A percentile compares a stretch with the other conserved stretches of the same genome.
These are phyloP conservation scores for Plantago lanceolata DNA, from an alignment of 305 asterid species.

Conservation along the genomic window DNA sequence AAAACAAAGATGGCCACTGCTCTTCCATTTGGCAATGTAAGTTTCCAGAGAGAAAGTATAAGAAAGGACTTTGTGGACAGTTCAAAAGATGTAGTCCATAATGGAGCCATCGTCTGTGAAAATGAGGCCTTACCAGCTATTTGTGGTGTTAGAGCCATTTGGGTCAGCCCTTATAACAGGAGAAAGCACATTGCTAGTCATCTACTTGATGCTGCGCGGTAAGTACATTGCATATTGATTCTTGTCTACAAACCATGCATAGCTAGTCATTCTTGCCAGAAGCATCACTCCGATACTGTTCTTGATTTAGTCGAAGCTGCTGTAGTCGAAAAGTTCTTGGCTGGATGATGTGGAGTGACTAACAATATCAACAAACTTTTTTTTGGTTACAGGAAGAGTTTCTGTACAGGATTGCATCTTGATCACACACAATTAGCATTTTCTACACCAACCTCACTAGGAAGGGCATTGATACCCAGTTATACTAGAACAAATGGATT, in stretches of 20 bases:
- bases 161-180: slow-evolving; percentile 70
- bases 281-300: no score
- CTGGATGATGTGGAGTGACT: not conserved
- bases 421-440: slow-evolving; percentile 44
- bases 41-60: slow-evolving; percentile 54
- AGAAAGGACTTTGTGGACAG: slow-evolving; percentile 36
- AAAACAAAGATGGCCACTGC: slow-evolving; percentile 26
- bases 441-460: slow-evolving; percentile 66
- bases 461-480: slow-evolving; percentile 52
- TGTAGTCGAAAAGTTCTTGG: not conserved
- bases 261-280: no score
- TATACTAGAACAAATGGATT: slow-evolving; percentile 47
- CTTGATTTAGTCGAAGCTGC: not conserved
- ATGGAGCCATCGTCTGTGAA: slow-evolving; percentile 48
- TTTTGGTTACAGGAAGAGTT: slow-evolving; percentile 49
- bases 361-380: not conserved
- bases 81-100: slow-evolving; percentile 29
- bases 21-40: slow-evolving; percentile 66
- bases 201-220: slow-evolving; percentile 77
- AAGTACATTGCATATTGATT: slow-evolving; percentile 17
- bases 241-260: slow-evolving; percentile 3
- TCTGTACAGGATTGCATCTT: slow-evolving; percentile 39
- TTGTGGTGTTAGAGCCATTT: slow-evolving; percentile 84
- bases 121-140: slow-evolving; percentile 51
- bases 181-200: slow-evolving; percentile 66